Base-by-base conservation (phyloP, 139 green algal species). In the Eudorina sp. region DNA sequence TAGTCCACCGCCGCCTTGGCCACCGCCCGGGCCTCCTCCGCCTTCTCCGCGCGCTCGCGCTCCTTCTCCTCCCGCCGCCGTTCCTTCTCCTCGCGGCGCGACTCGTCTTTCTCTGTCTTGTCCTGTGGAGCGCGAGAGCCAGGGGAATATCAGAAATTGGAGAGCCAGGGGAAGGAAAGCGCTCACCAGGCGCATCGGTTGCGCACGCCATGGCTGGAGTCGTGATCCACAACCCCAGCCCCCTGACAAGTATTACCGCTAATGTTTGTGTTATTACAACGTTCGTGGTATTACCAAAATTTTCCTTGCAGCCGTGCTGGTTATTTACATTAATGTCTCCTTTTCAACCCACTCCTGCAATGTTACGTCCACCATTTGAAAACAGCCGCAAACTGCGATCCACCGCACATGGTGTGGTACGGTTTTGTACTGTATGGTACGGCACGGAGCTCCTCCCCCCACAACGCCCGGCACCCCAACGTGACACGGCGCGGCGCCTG, bases 61-160 rank as follows among this genome's bases (percentile, higher is more conserved):
- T 76, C 80, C 62, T 86, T 86, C 29, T 86, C 80, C 41, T 86
- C 60, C 0, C 60, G 60, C 41, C 80, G 80, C 19, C 23, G 31
- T 4, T 76, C 60, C 27, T 86, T 70, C 29, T 85, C 55, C 41
- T 86, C 43, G 34, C 55, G 55, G 55, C 78, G 78, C 13, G 40
- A 58, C 11, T 74, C 55, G 11, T 86, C 80, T 40, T 85, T 75
- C 4, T 85, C 55, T 34, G 55, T 16, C 62, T 72, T 72, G 62
- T 72, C 62, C 36, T 51, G 19, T 29, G 64, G 64, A 19, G 64
- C 18, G n/a, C 29, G 19, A 18, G 13, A 31, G 64, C 5, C 5
- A 19, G 29, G n/a, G 0, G 64, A 14, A 29, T 0, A 74, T 11
- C 13, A 41, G n/a, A 19, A 11, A 31, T 43, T 74, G 64, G 5